Evolutionary conservation across 129 eudicot species (phyloP), one percentile per base, ranked within the genome.

Genomic region (Chrysanthemum makinoi): DNA sequence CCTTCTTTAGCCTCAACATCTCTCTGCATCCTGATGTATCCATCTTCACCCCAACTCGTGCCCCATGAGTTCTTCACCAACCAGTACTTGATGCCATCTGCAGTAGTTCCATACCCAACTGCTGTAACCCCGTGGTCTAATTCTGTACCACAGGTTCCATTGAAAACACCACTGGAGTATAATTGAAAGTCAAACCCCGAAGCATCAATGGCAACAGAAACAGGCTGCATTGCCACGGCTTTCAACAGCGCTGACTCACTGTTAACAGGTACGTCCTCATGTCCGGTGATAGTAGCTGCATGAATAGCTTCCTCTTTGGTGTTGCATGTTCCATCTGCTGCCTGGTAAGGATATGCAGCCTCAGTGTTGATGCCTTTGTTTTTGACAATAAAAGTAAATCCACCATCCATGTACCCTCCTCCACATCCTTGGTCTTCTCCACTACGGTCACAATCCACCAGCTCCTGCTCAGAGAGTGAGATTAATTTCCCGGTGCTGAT

Each of bases 401-500:
- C 88, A 14, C 64, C 51, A 33, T 89, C 96, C 96, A 89, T 89
- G 51, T 86, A 65, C 16, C 96, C 96, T 66, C 96, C 96, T 51
- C 77, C 75, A 66, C 92, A 89, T 1, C 96, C 92, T 50, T 81
- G 75, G 72, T 89, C 84, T 77, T 75, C 66, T 12, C 15, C 14
- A 56, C 80, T 89, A 10, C 39, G 11, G 75, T 89, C 91, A 61
- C 96, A 89, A 43, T 89, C 91, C 3, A 89, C 74, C 51, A 89
- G 92, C 62, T 89, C 91, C 77, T 89, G 92, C 69, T 89, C 92
- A 0, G 96, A 89, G 35, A 89, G 47, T 24, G 96, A 84, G 16
- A 89, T 85, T 11, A 86, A 19, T 20, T 84, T 69, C 18, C 77
- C 78, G 13, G 96, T 89, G 69, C 74, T 86, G 51, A 86, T 77